Conservation (phyloP, 371 early-diverging fungal species). For the Mucor ambiguus region DNA sequence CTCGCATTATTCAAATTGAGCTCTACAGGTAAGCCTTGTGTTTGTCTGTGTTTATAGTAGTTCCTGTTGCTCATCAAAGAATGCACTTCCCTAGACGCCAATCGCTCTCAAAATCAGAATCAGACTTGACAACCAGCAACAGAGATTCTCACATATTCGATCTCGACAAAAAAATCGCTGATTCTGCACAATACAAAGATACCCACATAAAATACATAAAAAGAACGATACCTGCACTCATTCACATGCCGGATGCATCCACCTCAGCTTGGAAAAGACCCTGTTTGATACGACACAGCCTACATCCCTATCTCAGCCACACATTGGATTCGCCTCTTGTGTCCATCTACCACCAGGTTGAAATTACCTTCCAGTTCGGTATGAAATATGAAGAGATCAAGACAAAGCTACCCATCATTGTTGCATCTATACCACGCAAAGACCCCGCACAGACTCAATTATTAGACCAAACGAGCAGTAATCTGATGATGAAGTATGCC, state of each 20-base stretch:
- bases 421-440: slow-evolving; percentile 33
- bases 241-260: slow-evolving; percentile 28
- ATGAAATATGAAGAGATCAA: slow-evolving; percentile 41
- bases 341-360: slow-evolving; percentile 43
- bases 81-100: slow-evolving; percentile 25
- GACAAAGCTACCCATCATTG: slow-evolving; percentile 37
- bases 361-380: slow-evolving; percentile 42
- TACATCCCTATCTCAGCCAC: slow-evolving; percentile 34
- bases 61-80: background rate
- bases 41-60: background rate
- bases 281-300: slow-evolving; percentile 31
- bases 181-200: slow-evolving; percentile 22
- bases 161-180: slow-evolving; percentile 16
- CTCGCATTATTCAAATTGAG: slow-evolving; percentile 42
- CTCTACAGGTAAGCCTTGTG: slow-evolving; percentile 32
- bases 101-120: slow-evolving; percentile 36
- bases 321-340: slow-evolving; percentile 42
- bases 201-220: slow-evolving; percentile 30
- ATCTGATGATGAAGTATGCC: slow-evolving; percentile 21
- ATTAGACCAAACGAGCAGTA: background rate
- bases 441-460: background rate
- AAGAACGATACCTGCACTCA: slow-evolving; percentile 33
- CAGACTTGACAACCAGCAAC: slow-evolving; percentile 26
- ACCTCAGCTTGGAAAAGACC: slow-evolving; percentile 39
- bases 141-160: slow-evolving; percentile 21